A percentile compares a stretch with the other conserved stretches of the same genome.
These are phyloP conservation scores for Anethum foeniculum DNA, from an alignment of 140 eudicot species.

Conservation along the genomic window DNA sequence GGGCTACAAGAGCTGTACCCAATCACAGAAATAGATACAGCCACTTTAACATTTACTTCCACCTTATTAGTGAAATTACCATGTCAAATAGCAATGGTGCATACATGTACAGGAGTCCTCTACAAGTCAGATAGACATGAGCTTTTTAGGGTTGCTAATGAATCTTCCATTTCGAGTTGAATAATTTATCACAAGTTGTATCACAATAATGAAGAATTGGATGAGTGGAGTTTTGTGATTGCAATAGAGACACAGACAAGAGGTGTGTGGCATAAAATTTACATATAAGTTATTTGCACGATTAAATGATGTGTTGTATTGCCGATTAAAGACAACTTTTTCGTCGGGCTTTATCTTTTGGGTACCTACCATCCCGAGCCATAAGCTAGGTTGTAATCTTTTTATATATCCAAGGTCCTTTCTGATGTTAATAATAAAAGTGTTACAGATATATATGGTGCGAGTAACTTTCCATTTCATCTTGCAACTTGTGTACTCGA, in stretches of 20 bases:
- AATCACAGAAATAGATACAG: not conserved
- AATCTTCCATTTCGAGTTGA: not conserved
- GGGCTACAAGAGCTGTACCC: not conserved
- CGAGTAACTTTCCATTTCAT: not conserved
- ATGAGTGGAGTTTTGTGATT: not conserved
- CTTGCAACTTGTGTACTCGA: not conserved
- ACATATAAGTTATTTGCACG: not conserved
- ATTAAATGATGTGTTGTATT: not conserved
- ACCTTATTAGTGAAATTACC: not conserved
- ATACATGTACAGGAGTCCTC: not conserved
- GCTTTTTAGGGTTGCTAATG: not conserved
- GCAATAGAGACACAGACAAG: not conserved
- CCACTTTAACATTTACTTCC: not conserved
- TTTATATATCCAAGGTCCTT: slow-evolving; percentile 9
- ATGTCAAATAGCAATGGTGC: not conserved
- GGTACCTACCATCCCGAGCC: not conserved
- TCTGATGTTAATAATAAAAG: slow-evolving; percentile 3
- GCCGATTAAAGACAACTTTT: not conserved
- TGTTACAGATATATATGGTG: not conserved
- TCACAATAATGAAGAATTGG: not conserved
- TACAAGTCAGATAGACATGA: not conserved
- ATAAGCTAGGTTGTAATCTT: slow-evolving; percentile 1
- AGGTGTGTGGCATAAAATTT: not conserved
- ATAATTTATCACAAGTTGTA: not conserved
- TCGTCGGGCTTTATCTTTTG: not conserved